Evolutionary conservation across 495 filamentous ascomycete species (phyloP).

Genomic region (Bacidia gigantensis): DNA sequence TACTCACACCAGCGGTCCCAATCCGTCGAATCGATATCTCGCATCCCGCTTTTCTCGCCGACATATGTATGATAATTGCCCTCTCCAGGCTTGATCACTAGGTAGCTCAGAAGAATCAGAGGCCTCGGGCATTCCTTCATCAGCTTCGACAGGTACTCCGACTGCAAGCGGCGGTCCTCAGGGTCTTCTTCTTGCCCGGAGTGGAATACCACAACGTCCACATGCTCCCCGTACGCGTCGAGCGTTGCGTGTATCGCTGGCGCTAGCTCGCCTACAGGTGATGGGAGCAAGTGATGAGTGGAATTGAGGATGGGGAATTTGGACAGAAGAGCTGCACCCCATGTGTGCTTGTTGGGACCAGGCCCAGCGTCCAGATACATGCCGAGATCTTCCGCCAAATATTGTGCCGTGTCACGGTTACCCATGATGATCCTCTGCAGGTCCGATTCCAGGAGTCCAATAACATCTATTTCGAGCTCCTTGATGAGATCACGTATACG

Average conservation of each 20-base stretch:
- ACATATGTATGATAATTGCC: conserved; percentile 98
- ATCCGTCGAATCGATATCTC: conserved; percentile 83
- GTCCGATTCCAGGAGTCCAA: conserved; percentile 88
- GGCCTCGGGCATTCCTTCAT: conserved; percentile 79
- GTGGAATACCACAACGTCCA: conserved; percentile 97
- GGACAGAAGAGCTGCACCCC: conserved; percentile 84
- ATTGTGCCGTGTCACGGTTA: conserved; percentile 92
- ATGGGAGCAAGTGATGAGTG: conserved; percentile 88
- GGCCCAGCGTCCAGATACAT: conserved; percentile 99
- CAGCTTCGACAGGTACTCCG: conserved; percentile 71
- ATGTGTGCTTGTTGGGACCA: conserved; percentile 97
- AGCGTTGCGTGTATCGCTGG: conserved; percentile 93
- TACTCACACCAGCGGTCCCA: conserved; percentile 99
- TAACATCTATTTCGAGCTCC: conserved; percentile 86
- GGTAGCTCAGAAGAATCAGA: conserved; percentile 74
- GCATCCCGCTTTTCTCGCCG: conserved; percentile 74
- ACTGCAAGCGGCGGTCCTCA: conserved; percentile 81
- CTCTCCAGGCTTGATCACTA: conserved; percentile 77
- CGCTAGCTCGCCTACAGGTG: conserved; percentile 85
- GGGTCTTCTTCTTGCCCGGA: conserved; percentile 97
- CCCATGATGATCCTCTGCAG: conserved; percentile 99
- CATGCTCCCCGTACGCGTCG: conserved; percentile 75
- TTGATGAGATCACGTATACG: conserved; percentile 88
- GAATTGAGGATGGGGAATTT: conserved; percentile 98
- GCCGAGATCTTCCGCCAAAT: conserved; percentile 85